Evolutionary conservation across 768 basidiomycete species (phyloP).

Genomic region (Hydnomerulius pinastri): DNA sequence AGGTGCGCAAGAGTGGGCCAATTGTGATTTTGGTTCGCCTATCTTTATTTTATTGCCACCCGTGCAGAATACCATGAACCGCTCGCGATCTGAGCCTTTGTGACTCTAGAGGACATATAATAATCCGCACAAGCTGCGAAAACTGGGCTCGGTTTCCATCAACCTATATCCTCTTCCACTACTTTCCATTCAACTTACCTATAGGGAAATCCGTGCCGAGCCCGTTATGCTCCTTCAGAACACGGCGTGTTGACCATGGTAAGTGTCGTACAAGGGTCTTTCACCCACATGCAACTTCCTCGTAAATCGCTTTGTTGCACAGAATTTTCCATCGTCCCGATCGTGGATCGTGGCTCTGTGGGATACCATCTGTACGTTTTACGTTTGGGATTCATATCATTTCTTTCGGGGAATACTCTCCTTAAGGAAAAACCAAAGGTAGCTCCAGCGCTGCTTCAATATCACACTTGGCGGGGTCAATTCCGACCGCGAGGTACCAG

Average conservation of each 20-base stretch:
- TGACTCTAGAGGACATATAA: too few species aligned
- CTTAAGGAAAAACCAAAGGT: background rate
- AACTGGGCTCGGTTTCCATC: too few species aligned
- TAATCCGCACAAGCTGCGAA: too few species aligned
- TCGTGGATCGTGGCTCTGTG: constrained; percentile 15
- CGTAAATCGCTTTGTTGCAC: too few species aligned
- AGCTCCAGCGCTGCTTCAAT: background rate
- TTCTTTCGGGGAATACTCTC: background rate
- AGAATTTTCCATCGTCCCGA: background rate
- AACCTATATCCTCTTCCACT: constrained; percentile 13
- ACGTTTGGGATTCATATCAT: constrained; percentile 23
- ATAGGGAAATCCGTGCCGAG: background rate
- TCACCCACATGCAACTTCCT: background rate
- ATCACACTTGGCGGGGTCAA: too few species aligned
- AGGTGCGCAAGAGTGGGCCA: too few species aligned
- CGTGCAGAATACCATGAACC: too few species aligned
- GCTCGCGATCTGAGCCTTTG: too few species aligned
- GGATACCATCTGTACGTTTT: constrained; percentile 21
- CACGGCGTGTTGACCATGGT: background rate
- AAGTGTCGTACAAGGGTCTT: background rate
- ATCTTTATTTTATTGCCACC: too few species aligned
- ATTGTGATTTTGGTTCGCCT: too few species aligned
- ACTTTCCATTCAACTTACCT: background rate
- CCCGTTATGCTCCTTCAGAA: background rate
- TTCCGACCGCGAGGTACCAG: too few species aligned